These are phyloP conservation scores for Penicillium fuscoglaucum DNA, from an alignment of 2,329 filamentous ascomycete species.

Conservation along the genomic window DNA sequence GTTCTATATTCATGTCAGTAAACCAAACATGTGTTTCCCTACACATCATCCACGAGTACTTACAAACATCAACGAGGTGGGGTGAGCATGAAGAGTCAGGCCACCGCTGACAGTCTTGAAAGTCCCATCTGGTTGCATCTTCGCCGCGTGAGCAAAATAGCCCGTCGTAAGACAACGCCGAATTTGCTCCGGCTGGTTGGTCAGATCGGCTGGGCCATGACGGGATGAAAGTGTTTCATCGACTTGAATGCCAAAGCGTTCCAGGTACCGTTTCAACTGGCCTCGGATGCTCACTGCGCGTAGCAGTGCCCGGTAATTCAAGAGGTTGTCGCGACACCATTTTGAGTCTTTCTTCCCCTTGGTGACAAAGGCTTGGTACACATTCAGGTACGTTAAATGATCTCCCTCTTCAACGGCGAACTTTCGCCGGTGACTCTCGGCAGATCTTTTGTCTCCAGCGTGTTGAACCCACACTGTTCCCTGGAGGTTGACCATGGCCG, in stretches of 20 bases:
- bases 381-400: constrained; percentile 86
- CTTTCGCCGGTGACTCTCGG: constrained; percentile 72
- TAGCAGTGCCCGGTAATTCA: constrained; percentile 83
- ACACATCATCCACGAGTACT: constrained; percentile 33
- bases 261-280: constrained; percentile 83
- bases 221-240: constrained; percentile 57
- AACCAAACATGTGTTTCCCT: neutral
- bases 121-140: constrained; percentile 89
- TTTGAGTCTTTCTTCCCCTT: constrained; percentile 78
- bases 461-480: constrained; percentile 80
- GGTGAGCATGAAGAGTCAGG: constrained; percentile 80
- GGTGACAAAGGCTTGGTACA: constrained; percentile 85
- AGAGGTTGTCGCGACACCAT: constrained; percentile 82
- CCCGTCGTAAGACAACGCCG: constrained; percentile 81
- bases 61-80: constrained; percentile 85
- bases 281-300: constrained; percentile 81
- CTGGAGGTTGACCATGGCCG: constrained; percentile 88
- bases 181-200: constrained; percentile 69
- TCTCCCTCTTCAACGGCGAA: constrained; percentile 94
- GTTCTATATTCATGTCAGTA: constrained; percentile 53
- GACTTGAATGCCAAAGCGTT: constrained; percentile 74
- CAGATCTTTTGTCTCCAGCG: constrained; percentile 71
- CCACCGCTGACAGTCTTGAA: constrained; percentile 83
- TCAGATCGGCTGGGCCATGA: constrained; percentile 33
- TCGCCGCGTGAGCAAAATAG: constrained; percentile 89